Evolutionary conservation across 1,284 basidiomycete genomes (phyloP).

Genomic region (Athelia sp.): DNA sequence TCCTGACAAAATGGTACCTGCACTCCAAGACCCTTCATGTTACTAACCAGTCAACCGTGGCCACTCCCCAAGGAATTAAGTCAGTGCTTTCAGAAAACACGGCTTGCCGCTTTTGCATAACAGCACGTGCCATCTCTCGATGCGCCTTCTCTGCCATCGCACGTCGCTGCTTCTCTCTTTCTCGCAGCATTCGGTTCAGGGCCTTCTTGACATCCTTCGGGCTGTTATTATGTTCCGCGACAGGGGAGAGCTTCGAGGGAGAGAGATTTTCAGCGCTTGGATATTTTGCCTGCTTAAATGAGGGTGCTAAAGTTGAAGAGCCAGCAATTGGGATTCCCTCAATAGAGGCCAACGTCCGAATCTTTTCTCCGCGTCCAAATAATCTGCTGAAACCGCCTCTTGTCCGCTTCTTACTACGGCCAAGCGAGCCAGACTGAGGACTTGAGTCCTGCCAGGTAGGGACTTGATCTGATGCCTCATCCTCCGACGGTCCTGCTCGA

Average conservation of each 20-base stretch:
- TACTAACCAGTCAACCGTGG: too few species aligned
- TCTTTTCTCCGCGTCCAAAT: constrained; percentile 74
- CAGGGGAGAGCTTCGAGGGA: constrained; percentile 46
- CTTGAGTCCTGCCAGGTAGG: neutral
- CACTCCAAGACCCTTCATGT: too few species aligned
- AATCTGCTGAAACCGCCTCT: constrained; percentile 60
- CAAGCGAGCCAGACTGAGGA: neutral
- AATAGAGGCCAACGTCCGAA: constrained; percentile 49
- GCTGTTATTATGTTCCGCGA: constrained; percentile 47
- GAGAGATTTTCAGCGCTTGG: constrained; percentile 69
- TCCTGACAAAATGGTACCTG: too few species aligned
- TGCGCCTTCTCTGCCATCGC: constrained; percentile 71
- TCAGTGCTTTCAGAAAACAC: too few species aligned
- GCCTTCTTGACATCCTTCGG: constrained; percentile 89
- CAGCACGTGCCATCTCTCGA: constrained; percentile 87
- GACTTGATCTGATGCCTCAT: neutral
- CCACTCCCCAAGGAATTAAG: too few species aligned
- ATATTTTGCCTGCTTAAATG: constrained; percentile 74
- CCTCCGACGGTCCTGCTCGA: too few species aligned
- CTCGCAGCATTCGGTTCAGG: constrained; percentile 76
- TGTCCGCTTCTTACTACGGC: constrained; percentile 55
- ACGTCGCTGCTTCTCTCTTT: constrained; percentile 86
- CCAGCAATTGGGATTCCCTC: neutral
- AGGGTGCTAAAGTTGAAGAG: neutral
- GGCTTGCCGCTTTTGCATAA: constrained; percentile 92